These are phyloP conservation scores for Candida nemodendra DNA, from an alignment of 805 yeast genomes.

Conservation along the genomic window DNA sequence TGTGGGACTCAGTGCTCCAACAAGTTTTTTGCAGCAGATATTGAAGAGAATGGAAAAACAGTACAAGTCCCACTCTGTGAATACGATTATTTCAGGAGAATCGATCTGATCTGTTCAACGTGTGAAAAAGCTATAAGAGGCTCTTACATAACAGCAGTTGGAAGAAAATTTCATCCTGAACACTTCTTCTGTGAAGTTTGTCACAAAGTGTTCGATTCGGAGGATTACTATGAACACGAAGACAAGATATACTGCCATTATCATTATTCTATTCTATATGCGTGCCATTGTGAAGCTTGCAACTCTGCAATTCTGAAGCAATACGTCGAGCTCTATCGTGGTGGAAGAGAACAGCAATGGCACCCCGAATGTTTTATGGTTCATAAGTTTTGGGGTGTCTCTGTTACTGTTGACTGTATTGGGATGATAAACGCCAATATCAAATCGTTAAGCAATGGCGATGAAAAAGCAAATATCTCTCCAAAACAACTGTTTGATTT, in stretches of 20 bases:
- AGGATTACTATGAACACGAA: conserved; percentile 87
- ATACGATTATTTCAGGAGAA: conserved; percentile 83
- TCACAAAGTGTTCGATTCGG: conserved; percentile 83
- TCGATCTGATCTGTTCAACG: conserved; percentile 79
- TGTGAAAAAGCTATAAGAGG: conserved; percentile 88
- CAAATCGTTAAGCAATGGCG: conserved; percentile 5
- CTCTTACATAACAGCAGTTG: conserved; percentile 90
- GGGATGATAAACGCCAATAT: conserved; percentile 37
- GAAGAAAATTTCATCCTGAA: conserved; percentile 88
- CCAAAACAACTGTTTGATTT: conserved; percentile 50
- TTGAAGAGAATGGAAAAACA: conserved; percentile 33
- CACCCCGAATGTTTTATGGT: conserved; percentile 99
- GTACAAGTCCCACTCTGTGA: conserved; percentile 74
- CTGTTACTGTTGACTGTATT: conserved; percentile 60
- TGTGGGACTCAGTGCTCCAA: conserved; percentile 80
- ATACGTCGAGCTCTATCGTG: conserved; percentile 87
- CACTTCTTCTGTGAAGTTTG: conserved; percentile 93
- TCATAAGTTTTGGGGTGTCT: conserved; percentile 93
- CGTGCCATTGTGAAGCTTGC: conserved; percentile 93
- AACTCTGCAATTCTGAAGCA: conserved; percentile 87
- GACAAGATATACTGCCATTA: conserved; percentile 83
- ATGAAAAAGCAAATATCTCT: conserved; percentile 27
- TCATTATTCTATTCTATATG: conserved; percentile 84
- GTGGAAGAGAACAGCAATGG: conserved; percentile 95
- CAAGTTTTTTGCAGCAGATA: conserved; percentile 83